Conservation (phyloP, 495 filamentous ascomycete genomes). For the Aspergillus olivimuriae region DNA sequence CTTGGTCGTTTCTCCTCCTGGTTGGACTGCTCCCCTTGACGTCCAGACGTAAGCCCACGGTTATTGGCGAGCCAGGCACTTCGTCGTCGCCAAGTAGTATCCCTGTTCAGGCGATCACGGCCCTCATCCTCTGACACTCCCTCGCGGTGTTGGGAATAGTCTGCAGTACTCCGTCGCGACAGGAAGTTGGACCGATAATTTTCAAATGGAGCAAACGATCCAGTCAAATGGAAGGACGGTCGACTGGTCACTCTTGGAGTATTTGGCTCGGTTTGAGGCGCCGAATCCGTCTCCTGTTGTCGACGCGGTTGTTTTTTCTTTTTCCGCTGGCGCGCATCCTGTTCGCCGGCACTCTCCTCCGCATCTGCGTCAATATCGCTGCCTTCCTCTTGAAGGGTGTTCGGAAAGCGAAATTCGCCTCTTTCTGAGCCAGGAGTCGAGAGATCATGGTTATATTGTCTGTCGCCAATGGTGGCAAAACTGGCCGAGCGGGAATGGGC, state of each 20-base stretch:
- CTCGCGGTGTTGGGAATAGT: constrained; percentile 59
- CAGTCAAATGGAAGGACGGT: constrained; percentile 40
- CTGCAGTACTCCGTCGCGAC: constrained; percentile 60
- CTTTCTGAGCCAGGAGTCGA: constrained; percentile 39
- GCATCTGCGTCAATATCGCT: constrained; percentile 74
- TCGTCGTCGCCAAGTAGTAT: constrained; percentile 50
- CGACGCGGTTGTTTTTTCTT: constrained; percentile 42
- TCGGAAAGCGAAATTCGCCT: constrained; percentile 47
- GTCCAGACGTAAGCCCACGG: constrained; percentile 50
- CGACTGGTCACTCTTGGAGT: constrained; percentile 47
- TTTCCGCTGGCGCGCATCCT: constrained; percentile 27
- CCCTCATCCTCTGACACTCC: constrained; percentile 88
- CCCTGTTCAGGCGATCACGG: constrained; percentile 58
- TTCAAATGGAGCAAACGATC: constrained; percentile 43
- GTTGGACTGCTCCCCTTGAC: constrained; percentile 23
- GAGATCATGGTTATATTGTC: constrained; percentile 20
- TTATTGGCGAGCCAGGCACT: constrained; percentile 49
- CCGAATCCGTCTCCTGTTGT: constrained; percentile 46
- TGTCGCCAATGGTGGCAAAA: constrained; percentile 30
- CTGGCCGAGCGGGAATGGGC: constrained; percentile 42
- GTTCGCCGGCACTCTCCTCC: constrained; percentile 55
- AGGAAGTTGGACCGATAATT: constrained; percentile 48
- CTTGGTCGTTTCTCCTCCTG: constrained; percentile 57
- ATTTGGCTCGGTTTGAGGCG: constrained; percentile 53
- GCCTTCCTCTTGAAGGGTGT: constrained; percentile 53